These are phyloP conservation scores for Rachicladosporium sp. DNA, from an alignment of 2,329 filamentous ascomycete species.

Conservation along the genomic window DNA sequence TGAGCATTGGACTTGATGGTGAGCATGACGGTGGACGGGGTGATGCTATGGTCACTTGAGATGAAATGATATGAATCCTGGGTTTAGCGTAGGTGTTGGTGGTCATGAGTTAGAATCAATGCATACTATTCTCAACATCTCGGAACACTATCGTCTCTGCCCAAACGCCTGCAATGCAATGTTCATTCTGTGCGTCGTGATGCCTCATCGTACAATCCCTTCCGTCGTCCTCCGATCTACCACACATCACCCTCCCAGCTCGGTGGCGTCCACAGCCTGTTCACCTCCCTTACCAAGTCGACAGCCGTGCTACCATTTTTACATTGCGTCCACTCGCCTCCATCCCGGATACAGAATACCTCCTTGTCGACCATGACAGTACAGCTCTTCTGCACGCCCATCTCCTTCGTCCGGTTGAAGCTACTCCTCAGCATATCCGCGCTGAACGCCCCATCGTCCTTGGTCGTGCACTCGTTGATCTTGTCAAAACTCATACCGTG, in stretches of 20 bases:
- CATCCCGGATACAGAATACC: slow-evolving; percentile 74
- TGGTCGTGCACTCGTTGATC: slow-evolving; percentile 70
- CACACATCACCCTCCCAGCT: neutral
- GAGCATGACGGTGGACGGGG: slow-evolving; percentile 3
- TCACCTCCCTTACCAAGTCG: slow-evolving; percentile 62
- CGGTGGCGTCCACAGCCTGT: slow-evolving; percentile 2
- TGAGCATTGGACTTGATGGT: slow-evolving; percentile 32
- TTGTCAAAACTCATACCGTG: slow-evolving; percentile 74
- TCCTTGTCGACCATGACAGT: slow-evolving; percentile 57
- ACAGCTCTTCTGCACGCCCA: slow-evolving; percentile 35
- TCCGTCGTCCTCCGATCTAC: too few species aligned
- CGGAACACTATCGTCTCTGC: too few species aligned
- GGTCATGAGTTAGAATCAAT: too few species aligned
- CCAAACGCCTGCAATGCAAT: too few species aligned
- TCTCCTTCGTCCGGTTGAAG: slow-evolving; percentile 46
- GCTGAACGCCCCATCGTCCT: slow-evolving; percentile 61
- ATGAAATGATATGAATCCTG: too few species aligned
- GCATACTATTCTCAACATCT: too few species aligned
- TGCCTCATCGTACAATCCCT: too few species aligned
- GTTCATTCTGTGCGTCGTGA: too few species aligned
- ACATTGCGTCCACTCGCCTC: slow-evolving; percentile 68
- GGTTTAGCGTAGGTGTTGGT: too few species aligned
- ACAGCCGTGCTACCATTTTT: slow-evolving; percentile 53
- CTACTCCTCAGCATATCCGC: slow-evolving; percentile 56
- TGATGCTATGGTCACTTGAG: slow-evolving; percentile 12